Percentiles rank a stretch among this genome's conserved stretches.
These are phyloP conservation scores for Leccinum truebloodii DNA, from an alignment of 768 basidiomycete species.

Conservation along the genomic window DNA sequence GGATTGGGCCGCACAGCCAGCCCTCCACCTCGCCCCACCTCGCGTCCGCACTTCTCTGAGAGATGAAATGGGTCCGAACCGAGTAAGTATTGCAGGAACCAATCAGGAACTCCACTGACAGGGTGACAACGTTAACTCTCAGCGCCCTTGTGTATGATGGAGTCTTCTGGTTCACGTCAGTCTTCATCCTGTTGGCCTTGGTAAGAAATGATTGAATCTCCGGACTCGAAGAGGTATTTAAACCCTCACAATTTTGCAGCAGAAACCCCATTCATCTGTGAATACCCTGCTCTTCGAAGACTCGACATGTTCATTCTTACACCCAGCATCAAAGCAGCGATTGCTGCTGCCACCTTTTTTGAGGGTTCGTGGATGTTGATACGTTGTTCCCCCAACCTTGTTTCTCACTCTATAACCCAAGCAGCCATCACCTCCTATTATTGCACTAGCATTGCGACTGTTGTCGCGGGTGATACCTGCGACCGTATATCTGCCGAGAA, in stretches of 20 bases:
- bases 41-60: no score
- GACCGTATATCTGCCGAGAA: conserved; percentile 59
- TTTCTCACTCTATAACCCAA: conserved; percentile 41
- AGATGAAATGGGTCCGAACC: no score
- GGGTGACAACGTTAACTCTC: no score
- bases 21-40: no score
- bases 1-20: no score
- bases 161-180: background rate
- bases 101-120: no score
- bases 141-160: no score
- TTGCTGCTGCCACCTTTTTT: conserved; percentile 12
- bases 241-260: background rate
- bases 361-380: conserved; percentile 17
- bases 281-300: background rate
- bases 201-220: background rate
- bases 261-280: background rate
- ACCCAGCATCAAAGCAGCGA: conserved; percentile 6
- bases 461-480: conserved; percentile 60
- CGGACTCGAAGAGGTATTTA: conserved; percentile 22
- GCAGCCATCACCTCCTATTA: conserved; percentile 13
- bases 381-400: background rate
- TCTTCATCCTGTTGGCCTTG: background rate
- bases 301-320: conserved; percentile 22
- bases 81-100: no score
- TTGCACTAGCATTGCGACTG: conserved; percentile 63